These are phyloP conservation scores for Pulicaria dysenterica DNA, from an alignment of 129 eudicot species.

Conservation along the genomic window DNA sequence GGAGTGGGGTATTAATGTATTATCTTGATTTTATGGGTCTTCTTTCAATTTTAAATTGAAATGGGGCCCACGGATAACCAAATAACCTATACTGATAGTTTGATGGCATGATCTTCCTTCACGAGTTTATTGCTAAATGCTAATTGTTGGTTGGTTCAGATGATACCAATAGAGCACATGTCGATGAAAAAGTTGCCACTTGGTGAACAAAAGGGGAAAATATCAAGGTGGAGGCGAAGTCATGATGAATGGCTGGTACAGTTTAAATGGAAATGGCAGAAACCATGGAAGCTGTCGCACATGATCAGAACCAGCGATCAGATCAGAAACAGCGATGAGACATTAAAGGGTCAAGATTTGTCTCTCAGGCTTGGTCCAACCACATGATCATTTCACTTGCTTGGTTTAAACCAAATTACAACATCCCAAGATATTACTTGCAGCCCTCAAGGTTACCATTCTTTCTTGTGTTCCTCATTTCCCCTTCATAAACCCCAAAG, in stretches of 20 bases:
- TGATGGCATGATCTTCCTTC: neutral
- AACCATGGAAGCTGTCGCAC: slow-evolving; percentile 81
- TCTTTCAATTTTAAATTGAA: neutral
- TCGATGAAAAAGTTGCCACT: slow-evolving; percentile 63
- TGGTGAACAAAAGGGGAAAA: slow-evolving; percentile 61
- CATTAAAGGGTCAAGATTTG: slow-evolving; percentile 39
- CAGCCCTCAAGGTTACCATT: slow-evolving; percentile 30
- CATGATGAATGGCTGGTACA: slow-evolving; percentile 83
- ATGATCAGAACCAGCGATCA: slow-evolving; percentile 47
- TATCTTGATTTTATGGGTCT: neutral
- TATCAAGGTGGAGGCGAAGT: slow-evolving; percentile 81
- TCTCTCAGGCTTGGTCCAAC: slow-evolving; percentile 30
- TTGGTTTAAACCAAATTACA: slow-evolving; percentile 14
- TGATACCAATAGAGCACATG: slow-evolving; percentile 68
- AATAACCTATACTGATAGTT: too few species aligned
- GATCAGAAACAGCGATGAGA: slow-evolving; percentile 40
- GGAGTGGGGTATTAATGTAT: neutral
- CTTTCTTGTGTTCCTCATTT: slow-evolving; percentile 16
- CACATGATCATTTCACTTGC: slow-evolving; percentile 31
- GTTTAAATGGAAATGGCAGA: slow-evolving; percentile 97
- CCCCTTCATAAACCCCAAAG: neutral
- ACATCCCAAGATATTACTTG: slow-evolving; percentile 14
- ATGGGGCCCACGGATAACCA: neutral
- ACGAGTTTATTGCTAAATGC: slow-evolving; percentile 2
- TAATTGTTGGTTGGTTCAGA: slow-evolving; percentile 46